A percentile compares a stretch with the other conserved stretches of the same genome.
Conservation (phyloP, 2,329 filamentous ascomycete genomes). For the Curvularia sp. region DNA sequence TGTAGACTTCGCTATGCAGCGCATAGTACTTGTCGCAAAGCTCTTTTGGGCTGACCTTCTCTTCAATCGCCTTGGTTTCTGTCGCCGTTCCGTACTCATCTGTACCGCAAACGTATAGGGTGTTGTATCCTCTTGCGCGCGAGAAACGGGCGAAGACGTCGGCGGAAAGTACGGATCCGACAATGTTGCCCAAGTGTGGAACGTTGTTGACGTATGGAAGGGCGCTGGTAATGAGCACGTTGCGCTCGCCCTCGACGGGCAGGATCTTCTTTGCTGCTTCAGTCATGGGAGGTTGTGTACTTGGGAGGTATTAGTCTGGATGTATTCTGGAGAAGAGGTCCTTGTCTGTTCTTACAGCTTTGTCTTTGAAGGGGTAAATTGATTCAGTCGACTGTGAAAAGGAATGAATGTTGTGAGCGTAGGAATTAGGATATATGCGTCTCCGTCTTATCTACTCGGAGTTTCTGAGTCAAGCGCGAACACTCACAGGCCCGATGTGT, state of each 20-base stretch:
- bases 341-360: background rate
- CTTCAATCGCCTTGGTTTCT: constrained; percentile 92
- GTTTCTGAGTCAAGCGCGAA: constrained; percentile 36
- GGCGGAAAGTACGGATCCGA: constrained; percentile 73
- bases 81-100: constrained; percentile 97
- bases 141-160: constrained; percentile 80
- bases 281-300: constrained; percentile 29
- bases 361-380: background rate
- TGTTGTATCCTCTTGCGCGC: constrained; percentile 79
- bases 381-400: background rate
- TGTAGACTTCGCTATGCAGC: constrained; percentile 88
- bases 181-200: constrained; percentile 71
- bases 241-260: constrained; percentile 69
- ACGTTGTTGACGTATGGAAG: constrained; percentile 81
- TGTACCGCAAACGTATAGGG: constrained; percentile 84
- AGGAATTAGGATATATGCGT: constrained; percentile 2
- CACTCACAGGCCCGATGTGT: constrained; percentile 21
- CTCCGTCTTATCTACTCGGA: constrained; percentile 16
- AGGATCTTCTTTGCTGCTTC: constrained; percentile 55
- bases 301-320: constrained; percentile 1
- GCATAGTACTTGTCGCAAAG: constrained; percentile 93
- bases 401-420: background rate
- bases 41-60: constrained; percentile 79
- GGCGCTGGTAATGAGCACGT: constrained; percentile 91
- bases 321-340: fast-evolving